These are phyloP conservation scores for Leccinum pellstonianum DNA, from an alignment of 768 basidiomycete species.

Conservation along the genomic window DNA sequence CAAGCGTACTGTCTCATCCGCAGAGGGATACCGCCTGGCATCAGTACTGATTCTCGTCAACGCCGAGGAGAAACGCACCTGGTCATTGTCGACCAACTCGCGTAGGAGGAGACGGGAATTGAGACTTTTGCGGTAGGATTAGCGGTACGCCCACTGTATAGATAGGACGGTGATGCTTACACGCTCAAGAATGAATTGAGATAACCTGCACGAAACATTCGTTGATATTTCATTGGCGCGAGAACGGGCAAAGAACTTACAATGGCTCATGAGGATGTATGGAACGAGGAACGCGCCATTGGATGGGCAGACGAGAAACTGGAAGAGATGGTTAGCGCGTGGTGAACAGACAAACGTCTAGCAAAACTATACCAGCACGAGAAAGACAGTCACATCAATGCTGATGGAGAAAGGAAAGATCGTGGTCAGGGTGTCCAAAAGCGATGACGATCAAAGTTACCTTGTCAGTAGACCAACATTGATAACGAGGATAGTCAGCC, in stretches of 20 bases:
- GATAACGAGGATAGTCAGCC: conserved; percentile 33
- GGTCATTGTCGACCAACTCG: conserved; percentile 27
- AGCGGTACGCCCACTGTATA: neutral
- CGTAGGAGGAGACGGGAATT: conserved; percentile 31
- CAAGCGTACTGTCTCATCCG: conserved; percentile 19
- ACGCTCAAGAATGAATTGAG: conserved; percentile 39
- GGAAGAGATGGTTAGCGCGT: conserved; percentile 1
- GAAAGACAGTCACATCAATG: conserved; percentile 29
- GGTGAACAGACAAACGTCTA: neutral
- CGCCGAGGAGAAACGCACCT: conserved; percentile 11
- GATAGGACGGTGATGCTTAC: conserved; percentile 18
- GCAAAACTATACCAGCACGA: conserved; percentile 21
- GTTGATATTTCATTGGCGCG: neutral
- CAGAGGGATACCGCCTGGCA: neutral
- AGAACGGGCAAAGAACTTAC: conserved; percentile 15
- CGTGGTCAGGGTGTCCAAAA: neutral
- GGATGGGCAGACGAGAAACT: conserved; percentile 37
- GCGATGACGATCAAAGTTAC: conserved; percentile 11
- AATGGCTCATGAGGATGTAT: conserved; percentile 40
- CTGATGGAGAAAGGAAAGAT: conserved; percentile 15
- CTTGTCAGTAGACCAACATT: conserved; percentile 38
- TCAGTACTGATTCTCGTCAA: neutral
- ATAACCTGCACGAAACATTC: conserved; percentile 27
- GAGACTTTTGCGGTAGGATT: conserved; percentile 15
- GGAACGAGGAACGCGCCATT: conserved; percentile 38